Conservation (phyloP, 495 filamentous ascomycete species). For the Cladorrhinum samala region DNA sequence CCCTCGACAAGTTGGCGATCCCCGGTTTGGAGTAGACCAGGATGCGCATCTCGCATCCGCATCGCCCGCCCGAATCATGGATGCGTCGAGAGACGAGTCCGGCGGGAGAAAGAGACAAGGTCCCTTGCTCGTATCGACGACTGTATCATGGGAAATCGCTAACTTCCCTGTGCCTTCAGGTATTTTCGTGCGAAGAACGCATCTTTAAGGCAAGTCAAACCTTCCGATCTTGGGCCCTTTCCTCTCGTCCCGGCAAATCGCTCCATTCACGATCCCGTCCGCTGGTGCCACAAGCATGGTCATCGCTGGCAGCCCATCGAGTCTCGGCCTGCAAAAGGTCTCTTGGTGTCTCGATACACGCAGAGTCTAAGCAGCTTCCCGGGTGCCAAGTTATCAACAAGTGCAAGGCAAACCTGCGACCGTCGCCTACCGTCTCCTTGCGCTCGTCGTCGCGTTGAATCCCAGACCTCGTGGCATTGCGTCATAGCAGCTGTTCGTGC, state of each 20-base stretch:
- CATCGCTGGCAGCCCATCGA: not conserved
- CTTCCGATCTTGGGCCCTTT: not conserved
- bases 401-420: not conserved
- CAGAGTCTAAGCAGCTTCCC: not conserved
- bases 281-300: conserved; percentile 4
- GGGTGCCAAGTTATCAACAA: not conserved
- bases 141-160: not conserved
- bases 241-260: not conserved
- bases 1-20: not conserved
- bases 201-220: conserved; percentile 2
- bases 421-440: not conserved
- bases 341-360: not conserved
- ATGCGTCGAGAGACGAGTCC: not conserved
- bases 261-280: conserved; percentile 2
- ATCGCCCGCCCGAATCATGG: not conserved
- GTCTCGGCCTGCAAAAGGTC: not conserved
- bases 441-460: not conserved
- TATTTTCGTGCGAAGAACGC: not conserved
- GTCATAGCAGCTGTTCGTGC: not conserved
- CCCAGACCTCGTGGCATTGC: not conserved
- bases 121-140: not conserved
- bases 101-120: not conserved
- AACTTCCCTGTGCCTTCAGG: not conserved
- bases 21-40: not conserved
- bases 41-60: not conserved